phyloP scores from a whole-genome alignment of 2,329 filamentous ascomycete genomes.

The Talaromyces sp. region DNA sequence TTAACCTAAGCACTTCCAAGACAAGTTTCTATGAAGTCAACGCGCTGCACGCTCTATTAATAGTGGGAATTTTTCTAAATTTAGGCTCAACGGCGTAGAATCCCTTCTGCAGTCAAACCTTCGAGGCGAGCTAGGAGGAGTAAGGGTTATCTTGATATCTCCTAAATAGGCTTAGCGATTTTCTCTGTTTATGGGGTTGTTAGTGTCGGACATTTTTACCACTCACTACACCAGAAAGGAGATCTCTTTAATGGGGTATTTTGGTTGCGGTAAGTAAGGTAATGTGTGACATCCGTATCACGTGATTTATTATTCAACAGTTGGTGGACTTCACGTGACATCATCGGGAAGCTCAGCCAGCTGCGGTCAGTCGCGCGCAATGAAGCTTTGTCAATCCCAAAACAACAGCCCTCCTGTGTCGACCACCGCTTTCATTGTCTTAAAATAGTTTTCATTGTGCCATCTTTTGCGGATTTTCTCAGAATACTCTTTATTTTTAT shows the following conservation, averaged over 20 bases:
- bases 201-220: neutral
- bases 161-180: neutral
- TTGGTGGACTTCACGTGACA: constrained; percentile 3
- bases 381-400: constrained; percentile 5
- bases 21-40: neutral
- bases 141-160: neutral
- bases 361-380: neutral
- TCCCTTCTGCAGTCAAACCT: too few species aligned
- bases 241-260: too few species aligned
- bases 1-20: neutral
- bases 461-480: neutral
- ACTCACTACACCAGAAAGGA: too few species aligned
- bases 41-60: neutral
- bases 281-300: too few species aligned
- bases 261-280: too few species aligned
- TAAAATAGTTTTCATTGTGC: neutral
- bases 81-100: neutral
- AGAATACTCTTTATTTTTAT: neutral
- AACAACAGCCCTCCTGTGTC: constrained; percentile 3
- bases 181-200: neutral
- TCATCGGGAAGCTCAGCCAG: neutral
- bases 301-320: too few species aligned
- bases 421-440: neutral
- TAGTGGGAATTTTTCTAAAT: neutral
- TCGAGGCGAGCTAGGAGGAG: neutral